Conservation (phyloP, 192 early-diverging fungal species). For the Jimgerdemannia flammicorona region DNA sequence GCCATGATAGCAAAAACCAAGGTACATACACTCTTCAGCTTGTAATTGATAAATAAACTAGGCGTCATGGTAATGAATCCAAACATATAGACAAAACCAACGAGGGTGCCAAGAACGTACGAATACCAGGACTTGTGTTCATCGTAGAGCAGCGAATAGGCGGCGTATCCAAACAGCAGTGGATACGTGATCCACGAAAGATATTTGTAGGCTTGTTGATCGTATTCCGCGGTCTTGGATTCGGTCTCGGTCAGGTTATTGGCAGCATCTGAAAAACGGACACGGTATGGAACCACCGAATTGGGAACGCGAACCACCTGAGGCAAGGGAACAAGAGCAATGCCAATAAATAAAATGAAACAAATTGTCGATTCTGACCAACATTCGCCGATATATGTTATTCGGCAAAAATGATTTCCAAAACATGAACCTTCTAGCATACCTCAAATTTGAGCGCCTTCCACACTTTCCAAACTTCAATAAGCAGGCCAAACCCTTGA, state of each 20-base stretch:
- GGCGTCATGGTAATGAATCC: constrained; percentile 83
- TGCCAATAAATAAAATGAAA: background rate
- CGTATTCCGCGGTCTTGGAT: constrained; percentile 56
- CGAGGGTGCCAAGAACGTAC: constrained; percentile 76
- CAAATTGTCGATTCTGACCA: background rate
- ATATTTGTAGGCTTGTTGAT: constrained; percentile 81
- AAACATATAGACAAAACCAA: constrained; percentile 90
- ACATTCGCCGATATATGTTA: background rate
- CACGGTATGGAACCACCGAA: constrained; percentile 12
- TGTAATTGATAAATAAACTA: constrained; percentile 91
- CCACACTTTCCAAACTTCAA: constrained; percentile 91
- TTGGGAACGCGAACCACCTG: constrained; percentile 1
- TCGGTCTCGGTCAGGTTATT: constrained; percentile 45
- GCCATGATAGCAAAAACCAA: background rate
- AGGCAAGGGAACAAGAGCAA: background rate
- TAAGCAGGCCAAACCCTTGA: constrained; percentile 73
- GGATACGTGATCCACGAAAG: constrained; percentile 76
- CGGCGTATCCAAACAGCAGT: constrained; percentile 69
- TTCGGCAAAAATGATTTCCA: background rate
- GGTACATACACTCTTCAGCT: constrained; percentile 58
- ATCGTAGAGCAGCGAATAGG: constrained; percentile 81
- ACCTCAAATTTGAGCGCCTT: constrained; percentile 78
- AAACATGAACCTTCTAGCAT: background rate
- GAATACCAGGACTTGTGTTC: constrained; percentile 93
- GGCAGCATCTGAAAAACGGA: constrained; percentile 18